Conservation (phyloP, 1,139 yeast genomes). For the Saccharomyces hybrid region DNA sequence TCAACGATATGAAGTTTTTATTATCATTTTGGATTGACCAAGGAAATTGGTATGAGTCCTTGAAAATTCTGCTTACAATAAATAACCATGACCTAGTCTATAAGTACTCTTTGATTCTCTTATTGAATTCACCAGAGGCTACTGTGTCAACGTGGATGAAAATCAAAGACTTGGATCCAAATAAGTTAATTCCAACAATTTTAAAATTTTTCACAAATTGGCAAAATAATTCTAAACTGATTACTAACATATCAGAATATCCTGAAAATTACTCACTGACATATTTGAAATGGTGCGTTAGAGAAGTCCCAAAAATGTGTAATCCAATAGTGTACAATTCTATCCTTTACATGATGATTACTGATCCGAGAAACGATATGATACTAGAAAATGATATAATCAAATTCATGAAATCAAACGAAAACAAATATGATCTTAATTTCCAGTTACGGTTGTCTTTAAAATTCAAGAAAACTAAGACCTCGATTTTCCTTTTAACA, state of each 20-base stretch:
- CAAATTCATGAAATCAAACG: slow-evolving; percentile 40
- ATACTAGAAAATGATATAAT: slow-evolving; percentile 40
- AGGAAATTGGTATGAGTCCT: slow-evolving; percentile 69
- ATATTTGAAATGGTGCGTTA: slow-evolving; percentile 55
- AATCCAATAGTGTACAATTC: slow-evolving; percentile 61
- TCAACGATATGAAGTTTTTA: slow-evolving; percentile 64
- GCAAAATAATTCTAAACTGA: slow-evolving; percentile 25
- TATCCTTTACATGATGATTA: slow-evolving; percentile 60
- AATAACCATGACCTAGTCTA: slow-evolving; percentile 50
- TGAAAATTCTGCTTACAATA: slow-evolving; percentile 41
- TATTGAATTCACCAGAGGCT: slow-evolving; percentile 59
- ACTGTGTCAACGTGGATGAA: slow-evolving; percentile 80
- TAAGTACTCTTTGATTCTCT: slow-evolving; percentile 56
- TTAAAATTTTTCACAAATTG: slow-evolving; percentile 54
- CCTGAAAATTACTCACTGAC: slow-evolving; percentile 55
- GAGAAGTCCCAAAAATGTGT: slow-evolving; percentile 39
- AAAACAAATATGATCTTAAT: slow-evolving; percentile 47
- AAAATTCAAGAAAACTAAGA: slow-evolving; percentile 47
- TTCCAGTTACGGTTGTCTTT: slow-evolving; percentile 71
- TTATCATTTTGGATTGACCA: slow-evolving; percentile 59
- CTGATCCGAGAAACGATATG: slow-evolving; percentile 17
- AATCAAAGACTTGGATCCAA: slow-evolving; percentile 42
- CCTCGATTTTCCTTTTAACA: slow-evolving; percentile 67
- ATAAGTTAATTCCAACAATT: slow-evolving; percentile 67
- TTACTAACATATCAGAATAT: slow-evolving; percentile 18